These are phyloP conservation scores for Lathyrus tuberosus DNA, from an alignment of 306 rosid genomes.

Conservation along the genomic window DNA sequence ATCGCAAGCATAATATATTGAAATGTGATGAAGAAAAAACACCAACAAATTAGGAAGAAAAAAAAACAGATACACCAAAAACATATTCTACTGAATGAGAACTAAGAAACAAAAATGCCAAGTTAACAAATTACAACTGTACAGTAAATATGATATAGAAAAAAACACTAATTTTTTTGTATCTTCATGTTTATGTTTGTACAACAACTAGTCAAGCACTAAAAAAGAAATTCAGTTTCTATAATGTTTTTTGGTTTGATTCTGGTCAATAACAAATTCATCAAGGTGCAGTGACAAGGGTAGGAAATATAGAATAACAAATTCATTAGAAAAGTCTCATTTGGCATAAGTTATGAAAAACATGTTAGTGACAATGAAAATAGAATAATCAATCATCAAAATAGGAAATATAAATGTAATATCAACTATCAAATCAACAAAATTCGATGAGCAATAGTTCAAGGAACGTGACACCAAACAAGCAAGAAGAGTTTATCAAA, in stretches of 20 bases:
- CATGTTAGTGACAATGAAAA: neutral
- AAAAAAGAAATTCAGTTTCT: neutral
- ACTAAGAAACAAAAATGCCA: neutral
- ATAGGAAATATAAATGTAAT: too few relatives aligned
- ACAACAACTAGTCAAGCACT: neutral
- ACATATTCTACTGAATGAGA: neutral
- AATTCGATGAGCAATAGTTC: neutral
- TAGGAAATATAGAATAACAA: too few relatives aligned
- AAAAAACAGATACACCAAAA: too few relatives aligned
- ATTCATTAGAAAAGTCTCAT: too few relatives aligned
- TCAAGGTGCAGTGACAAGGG: conserved; percentile 1
- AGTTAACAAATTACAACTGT: neutral
- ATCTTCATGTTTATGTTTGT: neutral
- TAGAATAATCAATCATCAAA: too few relatives aligned
- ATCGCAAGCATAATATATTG: too few relatives aligned
- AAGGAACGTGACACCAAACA: too few relatives aligned
- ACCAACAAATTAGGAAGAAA: too few relatives aligned
- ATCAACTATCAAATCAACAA: too few relatives aligned
- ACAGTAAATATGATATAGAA: neutral
- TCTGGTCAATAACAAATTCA: neutral
- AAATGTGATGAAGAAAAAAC: too few relatives aligned
- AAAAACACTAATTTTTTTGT: neutral
- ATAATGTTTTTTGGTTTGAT: neutral
- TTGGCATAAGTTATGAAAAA: neutral
- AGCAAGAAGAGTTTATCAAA: too few relatives aligned